Evolutionary conservation across 2,329 filamentous ascomycete species (phyloP).

Genomic region (Cordyceps tenuipes): DNA sequence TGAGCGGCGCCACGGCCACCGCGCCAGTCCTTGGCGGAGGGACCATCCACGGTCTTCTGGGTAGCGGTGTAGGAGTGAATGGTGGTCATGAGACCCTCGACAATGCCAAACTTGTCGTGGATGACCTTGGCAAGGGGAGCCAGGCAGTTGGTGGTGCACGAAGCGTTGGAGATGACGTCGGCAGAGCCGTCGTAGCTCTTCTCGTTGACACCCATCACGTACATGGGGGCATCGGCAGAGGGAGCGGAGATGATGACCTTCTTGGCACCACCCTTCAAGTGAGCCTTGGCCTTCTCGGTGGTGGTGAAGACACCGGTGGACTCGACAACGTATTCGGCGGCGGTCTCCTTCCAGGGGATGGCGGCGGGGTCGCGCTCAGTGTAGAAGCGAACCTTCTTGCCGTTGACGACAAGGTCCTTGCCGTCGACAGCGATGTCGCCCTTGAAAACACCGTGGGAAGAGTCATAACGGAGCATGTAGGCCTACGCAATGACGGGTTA

Average conservation of each 20-base stretch:
- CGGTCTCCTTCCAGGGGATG: conserved; percentile 86
- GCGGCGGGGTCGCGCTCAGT: conserved; percentile 77
- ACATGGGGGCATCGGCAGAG: conserved; percentile 96
- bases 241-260: conserved; percentile 92
- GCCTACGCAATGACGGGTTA: conserved; percentile 44
- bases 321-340: conserved; percentile 92
- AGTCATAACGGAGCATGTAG: conserved; percentile 99
- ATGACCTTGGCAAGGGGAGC: conserved; percentile 98
- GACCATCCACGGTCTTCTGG: conserved; percentile 98
- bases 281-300: conserved; percentile 86
- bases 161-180: conserved; percentile 96
- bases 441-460: conserved; percentile 94
- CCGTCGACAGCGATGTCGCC: conserved; percentile 68
- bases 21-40: conserved; percentile 98
- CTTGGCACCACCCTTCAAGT: conserved; percentile 96
- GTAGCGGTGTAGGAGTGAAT: conserved; percentile 99
- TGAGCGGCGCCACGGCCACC: conserved; percentile 97
- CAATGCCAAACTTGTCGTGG: conserved; percentile 94
- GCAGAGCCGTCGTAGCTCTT: conserved; percentile 84
- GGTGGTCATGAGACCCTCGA: conserved; percentile 99
- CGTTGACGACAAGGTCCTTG: conserved; percentile 76
- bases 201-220: conserved; percentile 99
- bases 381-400: conserved; percentile 94
- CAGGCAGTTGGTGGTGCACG: conserved; percentile 99
- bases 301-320: conserved; percentile 99